Evolutionary conservation across 257 asterid genomes (phyloP).

Genomic region (Datura wrightii): DNA sequence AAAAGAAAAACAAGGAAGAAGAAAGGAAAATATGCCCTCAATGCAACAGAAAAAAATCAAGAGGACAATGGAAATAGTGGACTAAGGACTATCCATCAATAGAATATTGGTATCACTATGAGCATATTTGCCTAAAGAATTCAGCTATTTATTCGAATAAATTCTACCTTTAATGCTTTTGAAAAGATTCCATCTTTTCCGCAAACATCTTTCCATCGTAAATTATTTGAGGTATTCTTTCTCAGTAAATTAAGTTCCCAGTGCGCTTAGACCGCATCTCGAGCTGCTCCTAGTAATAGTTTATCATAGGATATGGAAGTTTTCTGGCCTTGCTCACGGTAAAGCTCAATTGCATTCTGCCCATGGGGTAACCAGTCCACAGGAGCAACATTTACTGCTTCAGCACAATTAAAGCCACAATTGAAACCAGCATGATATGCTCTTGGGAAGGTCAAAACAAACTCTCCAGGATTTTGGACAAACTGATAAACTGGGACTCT

Average conservation of each 20-base stretch:
- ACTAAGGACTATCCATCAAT: not conserved
- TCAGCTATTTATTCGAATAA: not conserved
- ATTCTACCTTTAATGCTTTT: constrained; percentile 74
- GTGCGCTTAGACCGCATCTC: constrained; percentile 94
- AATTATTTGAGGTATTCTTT: constrained; percentile 66
- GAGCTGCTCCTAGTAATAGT: constrained; percentile 93
- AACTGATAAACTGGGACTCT: constrained; percentile 95
- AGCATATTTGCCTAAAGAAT: constrained; percentile 24
- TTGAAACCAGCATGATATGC: constrained; percentile 99
- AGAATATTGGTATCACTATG: constrained; percentile 10
- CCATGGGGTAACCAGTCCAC: constrained; percentile 99
- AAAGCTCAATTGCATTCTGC: constrained; percentile 91
- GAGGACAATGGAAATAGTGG: constrained; percentile 4
- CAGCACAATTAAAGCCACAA: constrained; percentile 96
- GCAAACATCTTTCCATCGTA: constrained; percentile 91
- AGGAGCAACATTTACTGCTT: constrained; percentile 99
- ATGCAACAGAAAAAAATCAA: not conserved
- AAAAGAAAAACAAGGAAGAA: not conserved
- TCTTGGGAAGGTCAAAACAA: constrained; percentile 95
- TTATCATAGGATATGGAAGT: constrained; percentile 96
- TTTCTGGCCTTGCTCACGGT: constrained; percentile 76
- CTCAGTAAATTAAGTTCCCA: constrained; percentile 92
- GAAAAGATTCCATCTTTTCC: constrained; percentile 90
- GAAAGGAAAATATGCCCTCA: constrained; percentile 11
- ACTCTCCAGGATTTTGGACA: constrained; percentile 93